A percentile compares a stretch with the other conserved stretches of the same genome.
Conservation (phyloP, 345 rosid species). For the Arabidopsis arenosa region DNA sequence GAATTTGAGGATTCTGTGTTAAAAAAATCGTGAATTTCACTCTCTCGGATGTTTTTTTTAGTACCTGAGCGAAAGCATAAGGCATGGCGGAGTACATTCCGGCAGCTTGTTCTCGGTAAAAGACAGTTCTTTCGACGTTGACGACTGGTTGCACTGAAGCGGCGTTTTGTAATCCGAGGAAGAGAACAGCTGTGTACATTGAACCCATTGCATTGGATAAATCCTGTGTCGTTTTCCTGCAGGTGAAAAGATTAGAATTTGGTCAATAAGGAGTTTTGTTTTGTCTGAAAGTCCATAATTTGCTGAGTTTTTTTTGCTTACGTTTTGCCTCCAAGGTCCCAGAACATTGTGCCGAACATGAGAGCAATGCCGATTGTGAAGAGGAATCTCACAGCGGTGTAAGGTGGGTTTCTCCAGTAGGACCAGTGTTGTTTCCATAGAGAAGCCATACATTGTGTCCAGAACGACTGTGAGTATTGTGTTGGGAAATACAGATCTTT, state of each 20-base stretch:
- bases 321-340: conserved; percentile 74
- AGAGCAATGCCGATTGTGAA: conserved; percentile 62
- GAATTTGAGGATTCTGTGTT: not conserved
- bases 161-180: conserved; percentile 70
- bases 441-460: conserved; percentile 65
- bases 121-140: conserved; percentile 71
- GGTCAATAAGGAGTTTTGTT: not conserved
- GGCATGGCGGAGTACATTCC: conserved; percentile 88
- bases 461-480: conserved; percentile 59
- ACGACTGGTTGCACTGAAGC: conserved; percentile 72
- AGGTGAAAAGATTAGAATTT: not conserved
- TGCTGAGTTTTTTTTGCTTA: conserved; percentile 41
- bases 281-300: not conserved
- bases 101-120: conserved; percentile 78
- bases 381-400: conserved; percentile 72
- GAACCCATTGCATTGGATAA: conserved; percentile 76
- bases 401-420: conserved; percentile 78
- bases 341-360: conserved; percentile 72
- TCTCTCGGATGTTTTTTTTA: not conserved
- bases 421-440: conserved; percentile 79
- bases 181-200: conserved; percentile 71
- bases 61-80: conserved; percentile 68
- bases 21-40: not conserved
- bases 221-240: conserved; percentile 52
- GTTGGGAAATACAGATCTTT: conserved; percentile 63